Conservation (phyloP, 345 rosid genomes). For the Psidium guajava region DNA sequence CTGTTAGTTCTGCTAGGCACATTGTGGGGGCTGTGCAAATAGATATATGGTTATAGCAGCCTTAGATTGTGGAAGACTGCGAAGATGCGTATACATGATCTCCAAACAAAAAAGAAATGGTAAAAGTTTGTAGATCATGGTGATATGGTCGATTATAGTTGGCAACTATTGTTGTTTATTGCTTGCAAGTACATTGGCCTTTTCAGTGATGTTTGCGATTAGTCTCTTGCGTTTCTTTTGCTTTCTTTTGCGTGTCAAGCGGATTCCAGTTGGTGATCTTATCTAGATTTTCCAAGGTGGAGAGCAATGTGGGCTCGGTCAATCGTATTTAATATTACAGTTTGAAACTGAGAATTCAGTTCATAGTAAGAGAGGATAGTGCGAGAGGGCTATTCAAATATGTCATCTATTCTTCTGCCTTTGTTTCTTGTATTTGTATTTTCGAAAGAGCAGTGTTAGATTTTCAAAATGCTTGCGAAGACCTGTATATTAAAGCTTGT, state of each 20-base stretch:
- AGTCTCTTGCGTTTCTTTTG: neutral
- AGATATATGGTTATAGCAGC: neutral
- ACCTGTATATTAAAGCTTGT: neutral
- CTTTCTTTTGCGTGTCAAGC: neutral
- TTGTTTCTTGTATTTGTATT: neutral
- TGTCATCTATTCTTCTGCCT: neutral
- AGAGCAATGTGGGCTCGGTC: neutral
- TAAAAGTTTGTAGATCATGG: neutral
- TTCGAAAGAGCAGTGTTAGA: neutral
- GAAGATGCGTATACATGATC: neutral
- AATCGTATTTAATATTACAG: neutral
- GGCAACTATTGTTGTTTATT: neutral
- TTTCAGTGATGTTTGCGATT: neutral
- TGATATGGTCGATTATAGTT: neutral
- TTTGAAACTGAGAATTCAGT: neutral
- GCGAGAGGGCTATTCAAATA: neutral
- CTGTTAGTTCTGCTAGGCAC: neutral
- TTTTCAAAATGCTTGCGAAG: neutral
- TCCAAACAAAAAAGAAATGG: neutral
- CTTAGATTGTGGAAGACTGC: neutral
- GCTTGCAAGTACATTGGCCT: slow-evolving; percentile 1
- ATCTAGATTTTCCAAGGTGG: neutral
- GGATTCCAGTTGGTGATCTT: neutral
- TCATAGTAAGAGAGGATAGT: neutral
- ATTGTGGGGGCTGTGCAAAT: neutral